Evolutionary conservation across 768 basidiomycete genomes (phyloP), one percentile per base, ranked within the genome.

Genomic region (Mycena sanguinolenta): DNA sequence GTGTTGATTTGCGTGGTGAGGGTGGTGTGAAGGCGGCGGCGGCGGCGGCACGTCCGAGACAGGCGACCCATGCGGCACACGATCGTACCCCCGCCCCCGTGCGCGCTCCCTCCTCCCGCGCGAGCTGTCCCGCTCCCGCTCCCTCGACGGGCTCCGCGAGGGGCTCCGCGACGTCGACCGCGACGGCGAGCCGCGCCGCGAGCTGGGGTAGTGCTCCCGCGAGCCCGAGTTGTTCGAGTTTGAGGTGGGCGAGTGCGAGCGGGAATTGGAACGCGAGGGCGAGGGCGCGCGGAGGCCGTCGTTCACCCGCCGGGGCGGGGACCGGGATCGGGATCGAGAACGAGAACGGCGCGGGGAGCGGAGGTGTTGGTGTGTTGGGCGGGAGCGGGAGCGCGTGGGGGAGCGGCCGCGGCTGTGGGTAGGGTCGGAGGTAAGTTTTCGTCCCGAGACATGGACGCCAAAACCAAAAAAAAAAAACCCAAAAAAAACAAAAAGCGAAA

Each of bases 391-490:
- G 32, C 71, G 65, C 1, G 66, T 53, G 0, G 54, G 57, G 17
- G 71, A 72, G 46, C 71, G 71, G 34, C 71, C 71, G 46, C 71
- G 67, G 0, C 71, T 70, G 36, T 14, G 36, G n/a, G n/a, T n/a
- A n/a, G n/a, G n/a, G n/a, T n/a, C n/a, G n/a, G n/a, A n/a, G n/a
- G n/a, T n/a, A n/a, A n/a, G n/a, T n/a, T n/a, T n/a, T n/a, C n/a
- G n/a, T n/a, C n/a, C n/a, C n/a, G n/a, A n/a, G n/a, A n/a, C n/a
- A n/a, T n/a, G n/a, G n/a, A n/a, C n/a, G n/a, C n/a, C n/a, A n/a
- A n/a, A n/a, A n/a, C n/a, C n/a, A n/a, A n/a, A n/a, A n/a, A n/a
- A n/a, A n/a, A n/a, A n/a, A n/a, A n/a, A n/a, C n/a, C n/a, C n/a
- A n/a, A n/a, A 34, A 10, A 34, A 10, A 34, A 34, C 32, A 34